Percentiles rank a stretch among this genome's conserved stretches.
These are phyloP conservation scores for Carallia pectinifolia DNA, from an alignment of 345 rosid genomes.

Conservation along the genomic window DNA sequence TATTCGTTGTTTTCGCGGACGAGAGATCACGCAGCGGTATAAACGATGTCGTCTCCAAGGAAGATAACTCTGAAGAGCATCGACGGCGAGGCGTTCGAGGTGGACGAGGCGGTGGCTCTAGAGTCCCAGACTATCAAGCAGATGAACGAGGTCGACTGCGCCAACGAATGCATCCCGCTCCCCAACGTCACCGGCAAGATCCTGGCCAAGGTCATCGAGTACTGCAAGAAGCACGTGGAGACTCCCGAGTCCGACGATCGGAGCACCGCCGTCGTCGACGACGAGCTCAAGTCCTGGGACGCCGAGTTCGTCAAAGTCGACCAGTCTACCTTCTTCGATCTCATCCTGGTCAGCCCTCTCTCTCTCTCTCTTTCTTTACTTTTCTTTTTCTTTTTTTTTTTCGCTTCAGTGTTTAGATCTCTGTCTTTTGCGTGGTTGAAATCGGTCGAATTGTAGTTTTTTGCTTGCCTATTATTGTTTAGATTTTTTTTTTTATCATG, in stretches of 20 bases:
- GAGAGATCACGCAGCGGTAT: too few species aligned
- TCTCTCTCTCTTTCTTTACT: background rate
- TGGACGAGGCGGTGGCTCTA: slow-evolving; percentile 20
- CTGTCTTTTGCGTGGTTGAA: background rate
- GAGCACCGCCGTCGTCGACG: background rate
- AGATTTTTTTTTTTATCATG: background rate
- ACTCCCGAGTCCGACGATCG: background rate
- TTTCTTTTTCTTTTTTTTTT: background rate
- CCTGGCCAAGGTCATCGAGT: slow-evolving; percentile 32
- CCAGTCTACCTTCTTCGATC: slow-evolving; percentile 29
- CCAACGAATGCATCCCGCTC: slow-evolving; percentile 24
- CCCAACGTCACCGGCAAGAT: slow-evolving; percentile 31
- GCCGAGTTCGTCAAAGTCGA: slow-evolving; percentile 34
- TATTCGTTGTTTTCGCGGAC: too few species aligned
- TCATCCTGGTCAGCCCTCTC: slow-evolving; percentile 19
- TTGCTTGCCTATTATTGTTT: background rate
- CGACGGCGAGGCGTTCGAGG: slow-evolving; percentile 24
- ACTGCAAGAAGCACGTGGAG: slow-evolving; percentile 35
- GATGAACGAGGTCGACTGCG: slow-evolving; percentile 28
- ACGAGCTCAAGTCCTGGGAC: slow-evolving; percentile 24
- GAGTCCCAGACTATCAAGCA: slow-evolving; percentile 33
- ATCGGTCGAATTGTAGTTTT: too few species aligned
- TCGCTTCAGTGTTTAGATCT: background rate
- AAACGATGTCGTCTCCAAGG: slow-evolving; percentile 19
- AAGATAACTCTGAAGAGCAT: slow-evolving; percentile 24